Evolutionary conservation across 1,284 basidiomycete genomes (phyloP), one percentile per base, ranked within the genome.

Genomic region (Leccinum griseonigrum): DNA sequence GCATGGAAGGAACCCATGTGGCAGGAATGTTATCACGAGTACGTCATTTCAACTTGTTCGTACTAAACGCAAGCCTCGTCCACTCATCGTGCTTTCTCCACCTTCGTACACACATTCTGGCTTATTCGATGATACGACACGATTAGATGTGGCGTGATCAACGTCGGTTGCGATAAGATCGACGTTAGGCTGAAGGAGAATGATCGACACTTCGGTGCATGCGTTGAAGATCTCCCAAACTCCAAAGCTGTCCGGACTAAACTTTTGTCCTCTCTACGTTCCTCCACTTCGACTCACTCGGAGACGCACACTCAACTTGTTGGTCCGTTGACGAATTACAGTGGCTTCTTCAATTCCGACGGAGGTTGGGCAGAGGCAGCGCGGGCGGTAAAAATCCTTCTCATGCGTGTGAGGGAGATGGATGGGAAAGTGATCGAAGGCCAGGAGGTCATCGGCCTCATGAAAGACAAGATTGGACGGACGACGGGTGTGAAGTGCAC

Each of bases 301-400:
- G 40, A 54, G 14, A 36, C 57, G 32, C 51, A 60, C 34, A 36
- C 48, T 53, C 56, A 57, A 11, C 16, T 26, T 16, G 31, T 73
- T 11, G 74, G 72, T 29, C 22, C 61, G 38, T 81, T 83, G 57
- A 72, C 75, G 4, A 63, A 72, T 29, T 73, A 69, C 36, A 66
- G 69, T 6, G 86, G 86, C 0, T 96, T 92, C 71, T 69, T 90
- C 55, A 97, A 95, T 71, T 78, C 77, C 2, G 86, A 91, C 43
- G 87, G 90, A 1, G 95, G 95, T 3, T 98, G 95, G 95, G 92
- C 86, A 1, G 83, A 90, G 71, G 92, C 95, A 2, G 81, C 83
- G 1, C 84, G 88, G 66, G 92, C 90, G 1, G 74, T 93, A 7
- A 69, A 76, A 6, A 75, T 83, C 11, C 76, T 92, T 61, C 83